phyloP scores from a whole-genome alignment of 164 flowering plant species.

The Berberis thunbergii region DNA sequence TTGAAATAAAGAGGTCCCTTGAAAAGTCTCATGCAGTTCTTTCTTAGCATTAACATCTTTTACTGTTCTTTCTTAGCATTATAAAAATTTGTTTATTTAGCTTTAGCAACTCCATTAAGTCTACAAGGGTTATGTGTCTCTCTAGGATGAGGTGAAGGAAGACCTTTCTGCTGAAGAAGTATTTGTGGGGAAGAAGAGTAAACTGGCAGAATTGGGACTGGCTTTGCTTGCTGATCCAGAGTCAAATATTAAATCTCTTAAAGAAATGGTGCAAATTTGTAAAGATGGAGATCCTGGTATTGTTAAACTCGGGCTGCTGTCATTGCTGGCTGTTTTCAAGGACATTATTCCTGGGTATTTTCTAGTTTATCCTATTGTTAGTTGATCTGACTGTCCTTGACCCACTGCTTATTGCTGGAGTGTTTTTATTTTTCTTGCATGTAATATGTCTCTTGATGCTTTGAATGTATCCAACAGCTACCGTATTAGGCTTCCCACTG shows the following conservation, averaged over 20 bases:
- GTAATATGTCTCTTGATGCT: constrained; percentile 2
- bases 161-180: constrained; percentile 76
- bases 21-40: too few species aligned
- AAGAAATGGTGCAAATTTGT: constrained; percentile 60
- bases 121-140: not conserved
- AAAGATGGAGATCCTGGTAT: constrained; percentile 54
- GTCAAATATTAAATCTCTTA: constrained; percentile 61
- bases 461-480: constrained; percentile 40
- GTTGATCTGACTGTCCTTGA: not conserved
- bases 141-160: constrained; percentile 79
- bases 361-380: constrained; percentile 1
- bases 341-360: constrained; percentile 94
- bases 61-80: too few species aligned
- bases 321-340: constrained; percentile 78
- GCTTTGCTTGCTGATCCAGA: constrained; percentile 79
- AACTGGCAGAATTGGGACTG: constrained; percentile 81
- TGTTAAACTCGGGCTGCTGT: constrained; percentile 62
- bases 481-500: constrained; percentile 94
- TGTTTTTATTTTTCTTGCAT: not conserved
- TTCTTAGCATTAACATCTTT: too few species aligned
- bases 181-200: constrained; percentile 47
- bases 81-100: too few species aligned
- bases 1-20: too few species aligned
- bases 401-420: not conserved
- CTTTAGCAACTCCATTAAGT: not conserved